Percentiles rank a stretch among this genome's conserved stretches.
Conservation (phyloP, 495 filamentous ascomycete genomes). For the Mycothermus thermophilus region DNA sequence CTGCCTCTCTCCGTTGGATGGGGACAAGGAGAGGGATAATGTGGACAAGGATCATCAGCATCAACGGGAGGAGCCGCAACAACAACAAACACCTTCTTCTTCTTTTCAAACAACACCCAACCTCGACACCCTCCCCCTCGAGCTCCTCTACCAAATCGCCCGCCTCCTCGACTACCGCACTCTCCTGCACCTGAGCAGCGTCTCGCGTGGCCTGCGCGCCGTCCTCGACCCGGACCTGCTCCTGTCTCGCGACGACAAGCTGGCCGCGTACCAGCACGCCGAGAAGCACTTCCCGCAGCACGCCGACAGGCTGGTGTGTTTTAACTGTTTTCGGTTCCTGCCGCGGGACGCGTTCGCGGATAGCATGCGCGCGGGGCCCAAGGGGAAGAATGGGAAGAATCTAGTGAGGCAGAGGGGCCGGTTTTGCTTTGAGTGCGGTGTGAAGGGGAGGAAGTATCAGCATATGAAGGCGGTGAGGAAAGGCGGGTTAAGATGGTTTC, state of each 20-base stretch:
- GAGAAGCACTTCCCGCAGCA: constrained; percentile 6
- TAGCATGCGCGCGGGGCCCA: not conserved
- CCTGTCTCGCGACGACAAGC: not conserved
- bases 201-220: constrained; percentile 1
- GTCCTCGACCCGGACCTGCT: constrained; percentile 6
- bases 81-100: no score
- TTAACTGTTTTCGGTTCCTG: constrained; percentile 6
- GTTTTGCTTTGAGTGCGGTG: constrained; percentile 11
- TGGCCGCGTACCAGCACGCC: constrained; percentile 4
- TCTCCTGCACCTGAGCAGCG: constrained; percentile 1
- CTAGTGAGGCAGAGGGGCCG: not conserved
- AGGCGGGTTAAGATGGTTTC: constrained; percentile 1
- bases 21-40: no score
- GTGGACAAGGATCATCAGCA: no score
- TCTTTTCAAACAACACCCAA: not conserved
- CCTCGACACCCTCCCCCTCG: constrained; percentile 7
- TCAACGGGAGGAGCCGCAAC: no score
- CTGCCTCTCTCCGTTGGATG: no score
- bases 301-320: constrained; percentile 5
- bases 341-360: not conserved
- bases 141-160: constrained; percentile 5
- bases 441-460: not conserved
- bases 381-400: not conserved
- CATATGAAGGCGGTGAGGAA: not conserved
- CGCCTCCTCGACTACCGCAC: constrained; percentile 3